Evolutionary conservation across 1,284 basidiomycete genomes (phyloP), one percentile per base, ranked within the genome.

Genomic region (Pholiota adiposa): DNA sequence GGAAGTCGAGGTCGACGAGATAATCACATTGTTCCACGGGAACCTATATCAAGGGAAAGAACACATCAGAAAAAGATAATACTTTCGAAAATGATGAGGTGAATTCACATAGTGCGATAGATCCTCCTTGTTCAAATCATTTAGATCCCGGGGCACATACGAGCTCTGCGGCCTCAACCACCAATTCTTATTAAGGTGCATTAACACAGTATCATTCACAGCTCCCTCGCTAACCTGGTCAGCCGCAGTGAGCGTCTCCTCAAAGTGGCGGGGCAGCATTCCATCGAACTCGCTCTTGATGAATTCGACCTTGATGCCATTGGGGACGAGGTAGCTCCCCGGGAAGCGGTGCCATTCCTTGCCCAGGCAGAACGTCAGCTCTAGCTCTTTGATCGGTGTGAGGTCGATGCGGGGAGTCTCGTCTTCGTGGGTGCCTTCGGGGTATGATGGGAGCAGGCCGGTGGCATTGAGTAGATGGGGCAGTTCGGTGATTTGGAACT

Each of bases 261-360:
- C 73, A 73, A 96, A 97, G 71, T 93, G 92, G 41, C 90, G 86
- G 4, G 97, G 97, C 63, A 99, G 79, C 71, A 96, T 86, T 14
- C 96, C 97, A 59, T 89, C 82, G 68, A 98, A 97, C 57, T 90
- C 93, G 73, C 90, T 94, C 79, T 93, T 90, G 71, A 98, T 79
- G 77, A 95, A 98, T 63, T 91, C 83, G 14, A 97, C 88, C 49
- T 88, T 83, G 58, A 98, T 79, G 16, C 87, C 90, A 56, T 90
- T 84, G 1, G 97, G 96, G 18, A 98, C 83, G 51, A 97, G 84
- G 75, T 93, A 98, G 72, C 92, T 90, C 1, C 92, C 86, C 0
- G 96, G 94, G 81, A 96, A 99, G 14, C 97, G 85, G 72, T 98
- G 83, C 97, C 97, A 99, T 75, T 99, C 97, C 71, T 96, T 94